Evolutionary conservation across 768 basidiomycete genomes (phyloP), one percentile per base, ranked within the genome.

Genomic region (Agaricus bisporus): DNA sequence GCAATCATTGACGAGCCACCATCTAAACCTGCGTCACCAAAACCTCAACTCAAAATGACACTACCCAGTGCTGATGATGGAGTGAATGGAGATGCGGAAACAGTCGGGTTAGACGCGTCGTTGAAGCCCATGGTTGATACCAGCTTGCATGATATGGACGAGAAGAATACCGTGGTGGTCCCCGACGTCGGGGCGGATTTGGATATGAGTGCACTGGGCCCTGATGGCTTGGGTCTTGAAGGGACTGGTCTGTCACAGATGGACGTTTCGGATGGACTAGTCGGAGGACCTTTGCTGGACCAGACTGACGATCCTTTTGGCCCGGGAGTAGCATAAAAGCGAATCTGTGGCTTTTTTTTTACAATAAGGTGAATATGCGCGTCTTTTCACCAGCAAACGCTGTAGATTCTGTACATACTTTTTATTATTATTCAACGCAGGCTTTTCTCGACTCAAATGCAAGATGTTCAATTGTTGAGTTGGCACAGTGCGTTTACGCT

Each of bases 261-360:
- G 54, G 79, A 80, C 41, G 57, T 63, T 2, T 65, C 66, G 29
- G 80, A 85, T 59, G 72, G 69, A 10, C 63, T 89, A 20, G 70
- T 87, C 32, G 86, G 81, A 12, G 82, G 79, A 1, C 65, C 77
- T 15, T 62, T 85, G 54, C 80, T 90, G 75, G 82, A 83, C 64
- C 67, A 76, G 47, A 69, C 70, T 14, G 74, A 62, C 1, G 84
- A 89, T 61, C 86, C 85, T 5, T 91, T 89, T 62, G 73, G 67
- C 29, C 63, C 62, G 22, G 58, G 60, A 20, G 42, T 57, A 45
- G 58, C 57, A 48, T 39, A 42, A 28, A 4, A 28, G 11, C 32
- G 22, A 22, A 22, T 22, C 22, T 4, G 22, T 22, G 22, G 22
- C 32, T 32, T 11, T 32, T 11, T 32, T 7, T 32, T 32, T 32